Percentiles rank a stretch among this genome's conserved stretches.
phyloP scores from a whole-genome alignment of 1,284 basidiomycete genomes.

The Nidula niveotomentosa region DNA sequence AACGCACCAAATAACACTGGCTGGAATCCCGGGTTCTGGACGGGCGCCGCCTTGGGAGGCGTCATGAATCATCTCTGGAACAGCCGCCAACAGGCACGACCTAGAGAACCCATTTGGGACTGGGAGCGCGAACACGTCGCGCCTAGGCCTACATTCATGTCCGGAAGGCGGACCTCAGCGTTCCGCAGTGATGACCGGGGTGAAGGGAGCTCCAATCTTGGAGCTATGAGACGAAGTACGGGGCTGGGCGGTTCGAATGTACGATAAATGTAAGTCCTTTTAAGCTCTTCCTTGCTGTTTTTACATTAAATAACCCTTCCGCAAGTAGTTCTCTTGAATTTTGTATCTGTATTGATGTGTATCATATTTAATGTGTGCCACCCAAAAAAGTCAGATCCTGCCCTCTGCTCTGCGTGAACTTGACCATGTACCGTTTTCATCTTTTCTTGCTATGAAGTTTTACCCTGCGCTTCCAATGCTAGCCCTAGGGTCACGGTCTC shows the following conservation, averaged over 20 bases:
- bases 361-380: too few relatives aligned
- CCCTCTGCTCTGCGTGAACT: too few relatives aligned
- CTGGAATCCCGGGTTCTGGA: constrained; percentile 79
- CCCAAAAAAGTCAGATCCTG: too few relatives aligned
- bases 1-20: constrained; percentile 37
- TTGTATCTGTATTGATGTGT: too few relatives aligned
- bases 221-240: constrained; percentile 64
- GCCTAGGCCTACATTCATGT: constrained; percentile 21
- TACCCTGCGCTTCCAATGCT: too few relatives aligned
- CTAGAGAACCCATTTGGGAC: constrained; percentile 35
- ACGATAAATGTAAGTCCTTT: constrained; percentile 27
- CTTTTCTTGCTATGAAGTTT: too few relatives aligned
- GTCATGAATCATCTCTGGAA: constrained; percentile 60
- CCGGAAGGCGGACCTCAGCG: constrained; percentile 13
- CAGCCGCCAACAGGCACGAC: constrained; percentile 25
- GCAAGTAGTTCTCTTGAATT: too few relatives aligned
- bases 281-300: too few relatives aligned
- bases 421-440: too few relatives aligned
- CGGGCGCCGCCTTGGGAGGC: constrained; percentile 71
- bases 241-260: constrained; percentile 72
- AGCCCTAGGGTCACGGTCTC: too few relatives aligned
- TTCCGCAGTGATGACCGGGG: constrained; percentile 51
- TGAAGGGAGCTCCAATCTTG: constrained; percentile 68
- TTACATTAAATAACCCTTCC: too few relatives aligned
- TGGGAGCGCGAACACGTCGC: constrained; percentile 47